Base-by-base conservation (phyloP, 306 rosid species). In the Acacia acuminata region DNA sequence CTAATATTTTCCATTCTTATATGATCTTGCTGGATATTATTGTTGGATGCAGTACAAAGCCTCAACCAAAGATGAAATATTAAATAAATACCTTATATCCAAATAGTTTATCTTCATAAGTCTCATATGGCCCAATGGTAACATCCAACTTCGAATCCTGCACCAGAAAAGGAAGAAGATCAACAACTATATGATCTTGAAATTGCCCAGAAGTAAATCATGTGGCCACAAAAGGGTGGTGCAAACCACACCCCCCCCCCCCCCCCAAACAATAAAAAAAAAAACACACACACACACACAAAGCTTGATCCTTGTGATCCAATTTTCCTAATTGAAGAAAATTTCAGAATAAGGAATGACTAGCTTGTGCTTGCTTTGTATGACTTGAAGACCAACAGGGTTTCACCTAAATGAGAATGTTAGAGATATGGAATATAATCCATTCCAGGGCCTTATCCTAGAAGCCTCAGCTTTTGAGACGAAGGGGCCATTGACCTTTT, bases 61-160 rank as follows among this genome's bases (percentile, higher is more conserved):
- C 60, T 73, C 68, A 71, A 60, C 32, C 20, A 71, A 13, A 71
- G 79, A 36, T 56, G 71, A 71, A 76, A 76, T 30, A 70, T 56
- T 74, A 71, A 76, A 76, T 30, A 70, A 65, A 69, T 83, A 96
- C 99, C 98, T 96, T 96, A 82, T 93, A 96, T 67, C 99, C 99
- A 90, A 92, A 96, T 64, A 91, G 75, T 79, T 92, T 73, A 83
- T 96, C 99, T 87, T 96, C 98, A 36, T 96, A 96, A 83, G 97
- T 96, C 87, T 93, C 99, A 43, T 93, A 96, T 50, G 99, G 99
- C 77, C 99, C 99, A 80, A 96, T 96, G 48, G 99, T 96, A 53
- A 92, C 84, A 86, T 96, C 99, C 84, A 96, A 71, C 84, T 91
- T 90, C 45, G 99, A 93, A 90, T 93, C 98, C 99, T 93, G 82